A percentile compares a stretch with the other conserved stretches of the same genome.
Evolutionary conservation across 2,329 filamentous ascomycete species (phyloP).

Genomic region (Colletotrichum sp.): DNA sequence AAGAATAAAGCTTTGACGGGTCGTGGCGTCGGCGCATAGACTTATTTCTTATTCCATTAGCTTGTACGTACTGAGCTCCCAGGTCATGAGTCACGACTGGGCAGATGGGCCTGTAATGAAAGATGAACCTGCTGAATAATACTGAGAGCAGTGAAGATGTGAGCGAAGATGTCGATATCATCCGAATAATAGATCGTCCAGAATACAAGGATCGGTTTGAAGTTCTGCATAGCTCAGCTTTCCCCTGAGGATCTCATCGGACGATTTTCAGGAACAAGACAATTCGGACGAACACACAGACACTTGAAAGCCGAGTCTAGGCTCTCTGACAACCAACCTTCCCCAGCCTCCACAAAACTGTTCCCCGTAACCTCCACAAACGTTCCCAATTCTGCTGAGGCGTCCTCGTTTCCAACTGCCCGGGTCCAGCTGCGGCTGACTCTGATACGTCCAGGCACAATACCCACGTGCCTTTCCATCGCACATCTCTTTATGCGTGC

Average conservation of each 20-base stretch:
- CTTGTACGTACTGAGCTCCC: not conserved
- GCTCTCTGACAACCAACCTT: not conserved
- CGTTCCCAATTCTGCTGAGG: not conserved
- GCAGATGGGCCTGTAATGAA: not conserved
- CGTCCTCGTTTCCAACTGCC: not conserved
- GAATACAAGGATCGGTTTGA: not conserved
- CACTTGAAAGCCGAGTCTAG: not conserved
- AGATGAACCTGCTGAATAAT: not conserved
- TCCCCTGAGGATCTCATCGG: not conserved
- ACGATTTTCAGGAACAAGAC: not conserved
- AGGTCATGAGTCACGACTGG: not conserved
- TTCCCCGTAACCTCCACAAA: not conserved
- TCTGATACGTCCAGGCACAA: not conserved
- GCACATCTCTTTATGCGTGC: not conserved
- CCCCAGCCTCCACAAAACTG: not conserved
- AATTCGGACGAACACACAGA: not conserved
- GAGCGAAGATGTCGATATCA: not conserved
- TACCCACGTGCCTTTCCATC: not conserved
- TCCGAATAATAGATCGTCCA: not conserved
- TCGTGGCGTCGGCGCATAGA: not conserved
- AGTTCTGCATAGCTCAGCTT: not conserved
- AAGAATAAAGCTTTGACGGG: not conserved
- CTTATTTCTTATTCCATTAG: not conserved
- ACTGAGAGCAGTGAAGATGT: accelerated
- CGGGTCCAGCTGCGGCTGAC: not conserved